Evolutionary conservation across 805 yeast genomes (phyloP).

Genomic region (Candida ipomoeae): DNA sequence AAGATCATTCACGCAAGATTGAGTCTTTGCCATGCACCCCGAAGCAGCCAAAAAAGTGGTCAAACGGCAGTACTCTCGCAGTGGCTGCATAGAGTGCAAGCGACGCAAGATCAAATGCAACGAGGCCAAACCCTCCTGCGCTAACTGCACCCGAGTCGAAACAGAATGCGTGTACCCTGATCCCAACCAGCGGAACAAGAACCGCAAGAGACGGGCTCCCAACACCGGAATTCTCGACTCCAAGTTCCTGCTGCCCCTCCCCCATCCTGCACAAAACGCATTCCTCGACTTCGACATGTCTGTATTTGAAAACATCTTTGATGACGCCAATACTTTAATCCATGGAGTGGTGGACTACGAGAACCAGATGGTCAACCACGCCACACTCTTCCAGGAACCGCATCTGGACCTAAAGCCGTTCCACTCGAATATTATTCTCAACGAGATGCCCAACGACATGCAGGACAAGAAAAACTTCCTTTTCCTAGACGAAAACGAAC

Average conservation of each 20-base stretch:
- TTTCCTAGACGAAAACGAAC: slow-evolving; percentile 16
- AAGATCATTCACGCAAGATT: not conserved
- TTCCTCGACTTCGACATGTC: slow-evolving; percentile 11
- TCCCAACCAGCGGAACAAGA: slow-evolving; percentile 10
- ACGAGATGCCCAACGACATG: slow-evolving; percentile 5
- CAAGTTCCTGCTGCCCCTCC: not conserved
- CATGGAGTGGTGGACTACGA: slow-evolving; percentile 18
- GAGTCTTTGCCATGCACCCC: not conserved
- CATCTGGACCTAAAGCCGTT: slow-evolving; percentile 16
- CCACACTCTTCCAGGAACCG: slow-evolving; percentile 6
- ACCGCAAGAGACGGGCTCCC: slow-evolving; percentile 4
- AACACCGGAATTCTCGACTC: not conserved
- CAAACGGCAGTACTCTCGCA: slow-evolving; percentile 18
- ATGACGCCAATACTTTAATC: slow-evolving; percentile 18
- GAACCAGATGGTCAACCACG: slow-evolving; percentile 4
- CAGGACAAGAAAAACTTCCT: slow-evolving; percentile 10
- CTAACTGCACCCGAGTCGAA: slow-evolving; percentile 14
- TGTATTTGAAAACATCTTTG: slow-evolving; percentile 17
- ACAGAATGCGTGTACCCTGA: slow-evolving; percentile 13
- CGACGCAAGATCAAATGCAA: slow-evolving; percentile 20
- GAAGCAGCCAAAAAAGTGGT: slow-evolving; percentile 1
- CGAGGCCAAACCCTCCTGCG: slow-evolving; percentile 17
- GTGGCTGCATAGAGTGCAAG: slow-evolving; percentile 20
- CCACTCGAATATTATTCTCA: slow-evolving; percentile 17
- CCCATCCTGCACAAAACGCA: not conserved